Base-by-base conservation (phyloP, 176 grass and related monocot species). In the Phoenix dactylifera region DNA sequence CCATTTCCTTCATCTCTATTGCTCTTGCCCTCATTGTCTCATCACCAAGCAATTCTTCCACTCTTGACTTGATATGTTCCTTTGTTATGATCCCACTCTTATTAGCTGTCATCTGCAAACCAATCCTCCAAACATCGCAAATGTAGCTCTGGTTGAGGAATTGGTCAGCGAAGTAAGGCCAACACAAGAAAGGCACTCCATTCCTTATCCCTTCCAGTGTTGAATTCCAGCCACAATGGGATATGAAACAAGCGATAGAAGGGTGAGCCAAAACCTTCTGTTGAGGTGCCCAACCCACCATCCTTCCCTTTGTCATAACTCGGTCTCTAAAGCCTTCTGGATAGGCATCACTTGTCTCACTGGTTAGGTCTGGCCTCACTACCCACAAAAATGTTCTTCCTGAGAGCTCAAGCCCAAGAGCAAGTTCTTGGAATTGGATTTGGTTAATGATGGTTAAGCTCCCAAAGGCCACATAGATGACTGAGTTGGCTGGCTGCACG, bases 381-480 rank as follows among this genome's bases (percentile, higher is more conserved):
- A 85, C 89, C 80, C 84, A 88, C 28, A 94, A 24, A 58, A 94
- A 94, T 12, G 80, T 77, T 15, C 52, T 51, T 23, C 60, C 53
- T 2, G 63, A 50, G 32, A 73, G 66, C 57, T 55, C 59, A 16
- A 94, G 71, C 50, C 80, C 84, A 16, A 84, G 29, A 0, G 80
- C 84, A 15, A 94, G 81, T 71, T 88, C 89, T 14, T 82, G 66
- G 51, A 94, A 64, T 60, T 51, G 64, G 0, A 16, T 14, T 15
- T 3, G 19, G 59, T 81, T 60, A 35, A 88, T 73, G 52, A 81
- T 53, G 0, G 74, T 29, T 15, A 70, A 58, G 80, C 84, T 94
- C 15, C 84, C 84, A 57, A 92, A 92, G n/a, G 87, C 83, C 16
- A 80, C 60, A 24, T 83, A 92, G 52, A 92, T 14, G 16, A 92